Percentiles rank a stretch among this genome's conserved stretches.
These are phyloP conservation scores for Sarocladium kiliense DNA, from an alignment of 2,329 filamentous ascomycete species.

Conservation along the genomic window DNA sequence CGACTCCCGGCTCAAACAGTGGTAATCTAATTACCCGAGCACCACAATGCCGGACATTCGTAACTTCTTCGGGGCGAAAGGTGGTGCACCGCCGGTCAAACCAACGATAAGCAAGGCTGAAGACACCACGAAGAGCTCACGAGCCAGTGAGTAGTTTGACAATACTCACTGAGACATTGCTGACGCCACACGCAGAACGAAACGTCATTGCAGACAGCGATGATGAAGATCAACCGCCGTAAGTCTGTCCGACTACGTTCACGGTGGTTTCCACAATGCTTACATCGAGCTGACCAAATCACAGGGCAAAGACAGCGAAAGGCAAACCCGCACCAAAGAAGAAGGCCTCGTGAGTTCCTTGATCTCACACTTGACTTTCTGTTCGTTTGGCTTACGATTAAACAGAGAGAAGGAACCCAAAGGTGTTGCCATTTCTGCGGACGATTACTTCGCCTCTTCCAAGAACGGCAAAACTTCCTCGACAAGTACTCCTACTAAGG, in stretches of 20 bases:
- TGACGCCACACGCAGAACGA: slow-evolving; percentile 36
- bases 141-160: slow-evolving; percentile 35
- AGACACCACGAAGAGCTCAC: slow-evolving; percentile 37
- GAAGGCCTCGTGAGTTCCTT: slow-evolving; percentile 44
- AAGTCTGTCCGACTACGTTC: slow-evolving; percentile 19
- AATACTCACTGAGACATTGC: neutral
- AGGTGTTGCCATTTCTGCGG: slow-evolving; percentile 48
- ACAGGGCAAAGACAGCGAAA: slow-evolving; percentile 1
- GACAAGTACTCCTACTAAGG: slow-evolving; percentile 34
- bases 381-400: slow-evolving; percentile 11
- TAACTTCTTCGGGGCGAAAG: slow-evolving; percentile 81
- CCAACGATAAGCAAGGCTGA: slow-evolving; percentile 40
- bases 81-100: slow-evolving; percentile 49
- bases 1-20: too few species aligned
- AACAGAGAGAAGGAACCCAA: slow-evolving; percentile 35
- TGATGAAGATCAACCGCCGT: slow-evolving; percentile 61
- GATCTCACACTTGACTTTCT: neutral
- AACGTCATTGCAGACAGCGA: slow-evolving; percentile 79
- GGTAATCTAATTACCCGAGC: too few species aligned
- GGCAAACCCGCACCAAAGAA: slow-evolving; percentile 46
- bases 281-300: neutral
- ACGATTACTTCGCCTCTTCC: slow-evolving; percentile 51
- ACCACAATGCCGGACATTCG: slow-evolving; percentile 79
- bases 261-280: slow-evolving; percentile 11
- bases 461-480: slow-evolving; percentile 35